Evolutionary conservation across 495 filamentous ascomycete genomes (phyloP), one percentile per base, ranked within the genome.

Genomic region (Lepraria neglecta): DNA sequence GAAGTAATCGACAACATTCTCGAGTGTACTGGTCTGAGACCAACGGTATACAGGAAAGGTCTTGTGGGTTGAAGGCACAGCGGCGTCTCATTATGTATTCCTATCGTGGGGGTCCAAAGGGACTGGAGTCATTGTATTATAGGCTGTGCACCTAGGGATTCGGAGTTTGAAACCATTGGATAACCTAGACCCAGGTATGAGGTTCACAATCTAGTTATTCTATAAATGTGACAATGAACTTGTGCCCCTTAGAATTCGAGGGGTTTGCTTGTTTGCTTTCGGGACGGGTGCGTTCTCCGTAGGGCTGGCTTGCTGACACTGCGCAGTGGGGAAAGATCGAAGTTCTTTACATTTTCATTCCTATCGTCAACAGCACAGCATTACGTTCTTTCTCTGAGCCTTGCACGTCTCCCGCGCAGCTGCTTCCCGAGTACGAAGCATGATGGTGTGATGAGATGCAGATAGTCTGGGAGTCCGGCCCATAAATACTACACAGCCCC

Each of bases 401-500:
- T 53, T 54, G 30, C 6, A n/a, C 31, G 15, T 42, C 14, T 44
- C 24, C 14, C 21, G 21, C 42, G 40, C 54, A 28, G 42, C 42
- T 17, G 1, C 21, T 57, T 57, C 40, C 21, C 19, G 15, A 40
- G 6, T 30, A 21, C 54, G 27, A 57, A 45, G 54, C 47, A 56
- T 19, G 28, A 56, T 21, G 42, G 42, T 45, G 53, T 50, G 42
- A 56, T 61, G 59, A 61, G 53, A 21, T 56, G 59, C 53, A 56
- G 9, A 12, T 61, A 56, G 59, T 33, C 30, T 48, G 28, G 58
- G 19, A 53, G 51, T 24, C 48, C 30, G 47, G 48, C 27, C 38
- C 58, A 15, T 51, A 52, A 17, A 54, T 31, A 30, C 52, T 56
- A 35, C 59, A 61, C 59, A 56, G 59, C 59, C 59, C 51, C 59